phyloP scores from a whole-genome alignment of 2,329 filamentous ascomycete genomes.

The Scytalidium sp. region DNA sequence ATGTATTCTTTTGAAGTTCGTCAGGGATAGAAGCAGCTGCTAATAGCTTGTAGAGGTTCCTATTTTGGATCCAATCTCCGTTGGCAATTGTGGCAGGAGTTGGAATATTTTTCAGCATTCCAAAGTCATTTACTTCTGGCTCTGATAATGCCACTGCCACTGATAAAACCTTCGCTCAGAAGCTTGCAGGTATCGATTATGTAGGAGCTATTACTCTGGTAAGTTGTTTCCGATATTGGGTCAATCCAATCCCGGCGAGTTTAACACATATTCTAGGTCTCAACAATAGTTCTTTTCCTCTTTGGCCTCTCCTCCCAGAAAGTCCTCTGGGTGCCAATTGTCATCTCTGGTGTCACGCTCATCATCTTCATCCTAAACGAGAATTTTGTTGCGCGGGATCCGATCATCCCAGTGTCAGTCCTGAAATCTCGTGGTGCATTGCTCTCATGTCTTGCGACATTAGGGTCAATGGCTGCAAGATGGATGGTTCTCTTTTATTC shows the following conservation, averaged over 20 bases:
- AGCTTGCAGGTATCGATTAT: conserved; percentile 70
- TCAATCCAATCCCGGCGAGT: not conserved
- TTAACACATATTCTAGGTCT: conserved; percentile 43
- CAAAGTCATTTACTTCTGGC: conserved; percentile 36
- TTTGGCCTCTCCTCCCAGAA: conserved; percentile 64
- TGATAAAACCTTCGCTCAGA: conserved; percentile 41
- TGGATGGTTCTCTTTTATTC: conserved; percentile 81
- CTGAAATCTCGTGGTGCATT: conserved; percentile 69
- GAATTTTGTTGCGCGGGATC: conserved; percentile 59
- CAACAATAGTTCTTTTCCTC: conserved; percentile 68
- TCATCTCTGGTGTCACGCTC: conserved; percentile 51
- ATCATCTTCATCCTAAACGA: conserved; percentile 61
- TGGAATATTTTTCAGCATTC: conserved; percentile 64
- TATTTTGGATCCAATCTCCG: conserved; percentile 73
- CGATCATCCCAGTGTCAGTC: conserved; percentile 71
- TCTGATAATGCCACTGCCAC: conserved; percentile 29
- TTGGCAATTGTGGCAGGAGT: conserved; percentile 58
- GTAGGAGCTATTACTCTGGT: conserved; percentile 66
- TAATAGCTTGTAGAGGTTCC: conserved; percentile 51
- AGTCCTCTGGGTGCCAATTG: conserved; percentile 57
- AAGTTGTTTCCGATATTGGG: conserved; percentile 20
- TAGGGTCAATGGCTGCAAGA: conserved; percentile 76
- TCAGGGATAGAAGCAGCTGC: not conserved
- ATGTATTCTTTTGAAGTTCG: conserved; percentile 24
- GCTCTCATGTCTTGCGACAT: conserved; percentile 69